Evolutionary conservation across 192 early-diverging fungal species (phyloP), one percentile per base, ranked within the genome.

Genomic region (Neocallimastix lanati): DNA sequence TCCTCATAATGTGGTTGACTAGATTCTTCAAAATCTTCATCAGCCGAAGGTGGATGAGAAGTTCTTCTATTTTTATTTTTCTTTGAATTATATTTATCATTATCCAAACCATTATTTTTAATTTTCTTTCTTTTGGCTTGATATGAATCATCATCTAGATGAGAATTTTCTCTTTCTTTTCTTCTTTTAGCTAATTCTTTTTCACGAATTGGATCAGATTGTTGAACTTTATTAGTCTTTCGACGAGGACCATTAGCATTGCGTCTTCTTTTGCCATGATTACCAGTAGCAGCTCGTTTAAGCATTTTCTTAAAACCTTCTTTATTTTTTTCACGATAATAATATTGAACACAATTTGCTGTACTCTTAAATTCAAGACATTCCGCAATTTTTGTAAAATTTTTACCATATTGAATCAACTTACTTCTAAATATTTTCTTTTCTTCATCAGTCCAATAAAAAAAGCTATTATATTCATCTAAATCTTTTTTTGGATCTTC

Each of bases 281-380:
- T 86, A 78, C 80, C 90, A 77, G 85, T 21, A 25, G 50, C 50
- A 4, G 50, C 50, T 21, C 50, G 50, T 67, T 67, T 82, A 77
- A 90, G 86, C 50, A 93, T 83, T 1, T 86, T 88, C 85, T 93
- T 93, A 78, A 93, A 88, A 28, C 89, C 86, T 77, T 93, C 86
- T 28, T 86, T 88, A 78, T 93, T 92, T 84, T 94, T 93, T 77
- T 91, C 91, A 29, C 92, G 88, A 82, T 94, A 94, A 82, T 94
- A 94, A 50, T 91, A 92, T 38, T 92, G 80, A 28, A 93, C 92
- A 76, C 92, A 94, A 78, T 91, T 89, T 37, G 87, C 87, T 29
- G 90, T 89, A 0, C 86, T 87, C 84, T 94, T 94, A 81, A 85
- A 82, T 29, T 87, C 87, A 14, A 94, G 77, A 33, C 85, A 87